A percentile compares a stretch with the other conserved stretches of the same genome.
Conservation (phyloP, 331 rosid species). For the Acacia pycnantha region DNA sequence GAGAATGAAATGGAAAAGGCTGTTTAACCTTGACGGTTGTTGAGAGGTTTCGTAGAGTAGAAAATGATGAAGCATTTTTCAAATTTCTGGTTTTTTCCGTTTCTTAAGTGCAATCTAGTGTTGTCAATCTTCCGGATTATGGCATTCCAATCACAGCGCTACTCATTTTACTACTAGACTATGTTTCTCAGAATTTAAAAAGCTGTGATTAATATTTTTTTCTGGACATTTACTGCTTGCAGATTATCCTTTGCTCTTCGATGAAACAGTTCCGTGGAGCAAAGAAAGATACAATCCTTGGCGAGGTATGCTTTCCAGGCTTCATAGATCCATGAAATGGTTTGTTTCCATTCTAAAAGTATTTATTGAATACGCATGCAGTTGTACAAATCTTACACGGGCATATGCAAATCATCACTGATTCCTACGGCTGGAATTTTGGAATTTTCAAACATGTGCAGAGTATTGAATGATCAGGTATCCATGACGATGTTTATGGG, state of each 20-base stretch:
- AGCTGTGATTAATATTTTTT: not conserved
- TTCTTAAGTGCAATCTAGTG: not conserved
- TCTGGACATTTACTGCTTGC: slow-evolving; percentile 24
- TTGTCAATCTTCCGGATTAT: not conserved
- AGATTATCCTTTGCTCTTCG: slow-evolving; percentile 87
- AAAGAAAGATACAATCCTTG: slow-evolving; percentile 75
- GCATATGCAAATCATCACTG: slow-evolving; percentile 59
- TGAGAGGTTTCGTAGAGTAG: slow-evolving; percentile 4
- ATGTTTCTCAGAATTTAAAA: not conserved
- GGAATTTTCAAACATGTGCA: slow-evolving; percentile 83
- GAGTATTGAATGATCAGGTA: slow-evolving; percentile 93
- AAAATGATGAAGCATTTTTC: not conserved
- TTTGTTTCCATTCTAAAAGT: not conserved
- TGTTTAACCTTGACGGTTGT: not conserved
- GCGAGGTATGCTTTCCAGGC: slow-evolving; percentile 56
- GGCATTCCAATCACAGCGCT: not conserved
- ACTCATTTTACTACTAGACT: not conserved
- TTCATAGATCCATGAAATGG: not conserved
- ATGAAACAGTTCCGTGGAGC: slow-evolving; percentile 69
- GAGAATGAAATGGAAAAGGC: not conserved
- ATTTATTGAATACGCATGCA: slow-evolving; percentile 38
- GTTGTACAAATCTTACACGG: slow-evolving; percentile 78
- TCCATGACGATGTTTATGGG: not conserved
- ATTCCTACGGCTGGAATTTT: slow-evolving; percentile 69
- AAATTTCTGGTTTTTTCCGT: not conserved